phyloP scores from a whole-genome alignment of 2,329 filamentous ascomycete species.

The Nemania sp. region DNA sequence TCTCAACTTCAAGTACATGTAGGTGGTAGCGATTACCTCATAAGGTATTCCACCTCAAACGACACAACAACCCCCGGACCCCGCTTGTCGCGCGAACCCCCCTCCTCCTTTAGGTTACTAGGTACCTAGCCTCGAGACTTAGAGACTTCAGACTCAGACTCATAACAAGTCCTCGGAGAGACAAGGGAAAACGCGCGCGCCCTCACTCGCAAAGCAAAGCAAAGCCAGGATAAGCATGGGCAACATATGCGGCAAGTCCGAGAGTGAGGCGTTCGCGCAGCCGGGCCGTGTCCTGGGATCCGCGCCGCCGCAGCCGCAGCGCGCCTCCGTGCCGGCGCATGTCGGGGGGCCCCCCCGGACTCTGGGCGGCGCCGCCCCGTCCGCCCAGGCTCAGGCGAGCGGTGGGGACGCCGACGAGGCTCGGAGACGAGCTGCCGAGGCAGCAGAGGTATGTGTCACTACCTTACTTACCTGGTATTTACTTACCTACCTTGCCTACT shows the following conservation, averaged over 20 bases:
- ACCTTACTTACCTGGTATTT: no score
- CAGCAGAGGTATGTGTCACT: constrained; percentile 72
- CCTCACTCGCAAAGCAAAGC: neutral
- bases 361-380: constrained; percentile 58
- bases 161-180: no score
- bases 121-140: no score
- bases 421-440: constrained; percentile 73
- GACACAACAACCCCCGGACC: neutral
- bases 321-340: constrained; percentile 55
- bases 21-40: no score
- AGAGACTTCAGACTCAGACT: no score
- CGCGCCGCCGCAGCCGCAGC: constrained; percentile 52
- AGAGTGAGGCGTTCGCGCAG: constrained; percentile 69
- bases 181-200: neutral
- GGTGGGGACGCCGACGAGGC: constrained; percentile 57
- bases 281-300: constrained; percentile 75
- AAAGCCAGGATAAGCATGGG: no score
- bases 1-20: no score
- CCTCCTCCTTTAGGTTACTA: neutral
- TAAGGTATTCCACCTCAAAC: no score
- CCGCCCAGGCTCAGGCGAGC: constrained; percentile 12
- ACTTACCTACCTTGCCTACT: no score
- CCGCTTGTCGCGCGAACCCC: no score
- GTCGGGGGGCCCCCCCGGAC: constrained; percentile 65
- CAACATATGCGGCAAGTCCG: constrained; percentile 79